Conservation (phyloP, 352 stramenopile species). For the Pythium rhizo-oryzae region DNA sequence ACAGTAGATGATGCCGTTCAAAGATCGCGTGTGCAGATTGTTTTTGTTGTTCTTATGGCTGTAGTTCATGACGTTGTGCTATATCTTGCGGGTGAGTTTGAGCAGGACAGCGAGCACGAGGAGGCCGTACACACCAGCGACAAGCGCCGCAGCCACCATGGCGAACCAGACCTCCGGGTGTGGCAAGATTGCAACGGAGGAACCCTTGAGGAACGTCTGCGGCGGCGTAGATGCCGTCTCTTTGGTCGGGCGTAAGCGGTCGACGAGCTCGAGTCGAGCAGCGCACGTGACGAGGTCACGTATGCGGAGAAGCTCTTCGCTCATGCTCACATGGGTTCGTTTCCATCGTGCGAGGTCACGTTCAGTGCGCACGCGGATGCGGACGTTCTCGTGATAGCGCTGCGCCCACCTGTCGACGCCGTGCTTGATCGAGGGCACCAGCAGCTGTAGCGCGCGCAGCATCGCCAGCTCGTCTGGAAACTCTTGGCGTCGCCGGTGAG, state of each 20-base stretch:
- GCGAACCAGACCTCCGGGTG: background rate
- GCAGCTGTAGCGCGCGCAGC: background rate
- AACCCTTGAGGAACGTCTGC: too few species aligned
- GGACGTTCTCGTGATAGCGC: background rate
- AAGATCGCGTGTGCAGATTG: too few species aligned
- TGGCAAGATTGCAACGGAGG: background rate
- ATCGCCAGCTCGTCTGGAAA: background rate
- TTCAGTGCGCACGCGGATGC: conserved; percentile 2
- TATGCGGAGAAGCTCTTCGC: background rate
- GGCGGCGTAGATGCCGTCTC: background rate
- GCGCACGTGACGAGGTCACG: background rate
- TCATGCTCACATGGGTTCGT: background rate
- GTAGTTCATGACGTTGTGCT: background rate
- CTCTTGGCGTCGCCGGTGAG: background rate
- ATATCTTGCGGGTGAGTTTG: conserved; percentile 6
- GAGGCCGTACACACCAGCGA: conserved; percentile 10
- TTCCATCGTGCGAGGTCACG: conserved; percentile 7
- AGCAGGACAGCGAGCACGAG: background rate
- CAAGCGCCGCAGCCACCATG: background rate
- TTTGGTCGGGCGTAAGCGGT: background rate
- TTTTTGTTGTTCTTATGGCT: too few species aligned
- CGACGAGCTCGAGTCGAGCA: background rate
- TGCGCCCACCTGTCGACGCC: background rate
- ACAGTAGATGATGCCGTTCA: too few species aligned
- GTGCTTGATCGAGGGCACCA: background rate